Base-by-base conservation (phyloP, 371 early-diverging fungal genomes). In the Mucor mucedo region DNA sequence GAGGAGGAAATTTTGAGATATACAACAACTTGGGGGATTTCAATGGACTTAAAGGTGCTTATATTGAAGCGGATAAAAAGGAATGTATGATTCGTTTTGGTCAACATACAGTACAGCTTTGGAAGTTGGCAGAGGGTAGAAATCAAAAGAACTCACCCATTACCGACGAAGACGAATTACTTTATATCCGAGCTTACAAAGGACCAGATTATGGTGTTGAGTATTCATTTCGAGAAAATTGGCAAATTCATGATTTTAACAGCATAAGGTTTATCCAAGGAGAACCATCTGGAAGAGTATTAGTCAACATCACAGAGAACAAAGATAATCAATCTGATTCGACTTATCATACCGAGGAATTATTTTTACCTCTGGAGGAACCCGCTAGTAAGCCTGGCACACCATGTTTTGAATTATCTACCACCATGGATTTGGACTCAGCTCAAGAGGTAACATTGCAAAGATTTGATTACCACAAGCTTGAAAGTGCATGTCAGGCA, bases 401-500 rank as follows among this genome's bases (percentile, higher is more conserved):
- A 21, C 21, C 21, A 21, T 21, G 21, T 21, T 21, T 21, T 21
- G 21, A 21, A 21, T 21, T 21, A 0, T 21, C 21, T 21, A 21
- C 21, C 21, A 21, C 21, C 21, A 21, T 21, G 21, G 21, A 21
- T 21, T 21, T 21, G 21, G 0, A 21, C 21, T 21, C 21, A 35
- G 35, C 0, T 0, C 35, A 35, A 35, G 21, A 21, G 1, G 21
- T 21, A 21, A 21, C 21, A 21, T 21, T 21, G 21, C 21, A 35
- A 16, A 35, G 10, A 21, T 56, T 49, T 30, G 28, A 48, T 13
- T 63, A 49, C 13, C 64, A 58, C 10, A 41, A 41, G 8, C 16
- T 63, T 13, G 58, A 63, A 58, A 63, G 64, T 10, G 64, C 58
- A 0, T 63, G 64, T 16, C 57, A 49, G n/a, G 64, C 64, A 33